Evolutionary conservation across 2,329 filamentous ascomycete genomes (phyloP).

Genomic region (Fusarium buxicola): DNA sequence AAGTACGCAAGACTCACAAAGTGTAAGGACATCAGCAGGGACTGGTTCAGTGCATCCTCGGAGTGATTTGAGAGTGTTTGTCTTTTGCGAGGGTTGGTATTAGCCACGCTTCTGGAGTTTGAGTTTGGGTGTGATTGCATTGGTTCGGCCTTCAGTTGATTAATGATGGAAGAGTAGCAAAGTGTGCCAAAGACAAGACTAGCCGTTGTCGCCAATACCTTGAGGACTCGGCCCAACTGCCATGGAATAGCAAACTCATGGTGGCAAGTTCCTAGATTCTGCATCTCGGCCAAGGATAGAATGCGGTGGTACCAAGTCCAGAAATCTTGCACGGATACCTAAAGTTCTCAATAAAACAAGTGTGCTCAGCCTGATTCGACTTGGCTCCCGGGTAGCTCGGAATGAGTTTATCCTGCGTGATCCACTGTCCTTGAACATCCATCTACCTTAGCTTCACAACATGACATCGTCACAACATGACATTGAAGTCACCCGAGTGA

Average conservation of each 20-base stretch:
- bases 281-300: too few species aligned
- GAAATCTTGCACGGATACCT: too few species aligned
- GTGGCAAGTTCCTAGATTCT: too few species aligned
- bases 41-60: slow-evolving; percentile 13
- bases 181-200: too few species aligned
- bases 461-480: background rate
- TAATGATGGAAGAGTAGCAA: background rate
- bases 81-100: slow-evolving; percentile 8
- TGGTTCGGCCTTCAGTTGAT: slow-evolving; percentile 19
- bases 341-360: background rate
- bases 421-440: background rate
- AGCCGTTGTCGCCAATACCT: too few species aligned
- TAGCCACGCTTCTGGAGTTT: slow-evolving; percentile 31
- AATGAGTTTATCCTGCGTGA: background rate
- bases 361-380: background rate
- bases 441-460: background rate
- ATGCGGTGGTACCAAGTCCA: too few species aligned
- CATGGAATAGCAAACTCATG: too few species aligned
- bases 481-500: background rate
- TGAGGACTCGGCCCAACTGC: too few species aligned
- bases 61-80: slow-evolving; percentile 12
- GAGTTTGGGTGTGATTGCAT: slow-evolving; percentile 15
- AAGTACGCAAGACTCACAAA: slow-evolving; percentile 75
- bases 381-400: slow-evolving; percentile 8
- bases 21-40: slow-evolving; percentile 8